Conservation (phyloP, 495 filamentous ascomycete species). For the Trichodelitschia bisporula region DNA sequence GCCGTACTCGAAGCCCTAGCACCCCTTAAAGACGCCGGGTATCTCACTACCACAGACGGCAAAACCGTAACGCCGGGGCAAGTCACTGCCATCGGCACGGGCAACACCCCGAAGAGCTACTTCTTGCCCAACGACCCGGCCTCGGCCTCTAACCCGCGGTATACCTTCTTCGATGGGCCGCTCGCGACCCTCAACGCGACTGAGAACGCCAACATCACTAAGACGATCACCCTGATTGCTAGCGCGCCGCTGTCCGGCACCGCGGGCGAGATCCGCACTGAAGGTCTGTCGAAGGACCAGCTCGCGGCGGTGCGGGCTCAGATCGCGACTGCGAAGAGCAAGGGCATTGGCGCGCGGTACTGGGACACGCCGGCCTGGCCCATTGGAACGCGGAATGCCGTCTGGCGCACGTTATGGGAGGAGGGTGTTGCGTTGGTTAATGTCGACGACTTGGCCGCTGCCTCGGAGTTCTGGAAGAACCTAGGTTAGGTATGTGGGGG, state of each 20-base stretch:
- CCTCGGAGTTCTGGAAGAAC: conserved; percentile 17
- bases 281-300: conserved; percentile 14
- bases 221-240: conserved; percentile 11
- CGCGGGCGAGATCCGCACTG: conserved; percentile 16
- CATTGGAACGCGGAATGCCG: conserved; percentile 14
- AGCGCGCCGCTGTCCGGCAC: conserved; percentile 8
- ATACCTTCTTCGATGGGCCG: conserved; percentile 39
- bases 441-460: conserved; percentile 18
- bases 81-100: conserved; percentile 18
- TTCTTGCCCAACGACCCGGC: conserved; percentile 21
- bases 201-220: conserved; percentile 16
- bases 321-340: conserved; percentile 15
- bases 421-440: conserved; percentile 17
- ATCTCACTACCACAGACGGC: conserved; percentile 14
- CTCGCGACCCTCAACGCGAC: conserved; percentile 22
- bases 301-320: conserved; percentile 14
- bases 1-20: conserved; percentile 13
- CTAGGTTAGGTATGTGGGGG: no score
- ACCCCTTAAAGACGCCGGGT: conserved; percentile 10
- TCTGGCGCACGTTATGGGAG: conserved; percentile 15
- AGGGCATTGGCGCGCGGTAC: conserved; percentile 16
- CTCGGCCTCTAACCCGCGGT: conserved; percentile 14
- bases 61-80: conserved; percentile 7
- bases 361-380: conserved; percentile 18
- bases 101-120: conserved; percentile 15